These are phyloP conservation scores for Claviceps humidiphila DNA, from an alignment of 2,329 filamentous ascomycete genomes.

Conservation along the genomic window DNA sequence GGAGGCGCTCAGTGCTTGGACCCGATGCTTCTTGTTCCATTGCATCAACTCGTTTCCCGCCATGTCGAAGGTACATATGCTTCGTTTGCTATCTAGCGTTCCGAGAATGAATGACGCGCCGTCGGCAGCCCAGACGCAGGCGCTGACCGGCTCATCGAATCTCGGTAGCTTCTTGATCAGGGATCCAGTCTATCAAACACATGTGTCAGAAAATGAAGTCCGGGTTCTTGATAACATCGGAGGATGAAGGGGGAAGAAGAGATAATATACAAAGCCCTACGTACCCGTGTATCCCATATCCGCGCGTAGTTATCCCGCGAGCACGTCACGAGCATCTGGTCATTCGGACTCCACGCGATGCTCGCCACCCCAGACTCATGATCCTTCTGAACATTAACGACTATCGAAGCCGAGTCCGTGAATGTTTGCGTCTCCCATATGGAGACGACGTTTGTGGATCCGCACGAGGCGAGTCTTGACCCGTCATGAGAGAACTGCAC, in stretches of 20 bases:
- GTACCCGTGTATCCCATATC: conserved; percentile 60
- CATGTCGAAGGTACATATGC: conserved; percentile 59
- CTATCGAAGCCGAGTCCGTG: conserved; percentile 46
- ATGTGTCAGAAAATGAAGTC: not conserved
- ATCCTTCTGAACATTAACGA: conserved; percentile 23
- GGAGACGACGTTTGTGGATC: conserved; percentile 58
- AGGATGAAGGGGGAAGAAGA: no score
- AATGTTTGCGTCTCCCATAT: conserved; percentile 73
- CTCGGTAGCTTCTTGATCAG: conserved; percentile 51
- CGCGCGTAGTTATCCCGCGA: conserved; percentile 59
- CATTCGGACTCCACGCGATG: conserved; percentile 84
- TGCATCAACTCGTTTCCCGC: conserved; percentile 47
- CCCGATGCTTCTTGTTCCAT: conserved; percentile 59
- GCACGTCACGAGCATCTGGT: conserved; percentile 74
- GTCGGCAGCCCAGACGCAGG: conserved; percentile 79
- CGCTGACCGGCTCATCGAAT: conserved; percentile 74
- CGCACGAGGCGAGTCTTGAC: conserved; percentile 66
- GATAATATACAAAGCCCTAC: conserved; percentile 12
- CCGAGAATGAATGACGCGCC: conserved; percentile 67
- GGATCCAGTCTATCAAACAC: conserved; percentile 41
- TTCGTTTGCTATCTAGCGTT: conserved; percentile 52
- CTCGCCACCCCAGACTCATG: conserved; percentile 65
- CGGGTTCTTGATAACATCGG: no score
- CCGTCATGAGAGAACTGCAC: conserved; percentile 85
- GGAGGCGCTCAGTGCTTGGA: conserved; percentile 77